Conservation (phyloP, 2,329 filamentous ascomycete species). For the Dendrostoma leiphaemia region DNA sequence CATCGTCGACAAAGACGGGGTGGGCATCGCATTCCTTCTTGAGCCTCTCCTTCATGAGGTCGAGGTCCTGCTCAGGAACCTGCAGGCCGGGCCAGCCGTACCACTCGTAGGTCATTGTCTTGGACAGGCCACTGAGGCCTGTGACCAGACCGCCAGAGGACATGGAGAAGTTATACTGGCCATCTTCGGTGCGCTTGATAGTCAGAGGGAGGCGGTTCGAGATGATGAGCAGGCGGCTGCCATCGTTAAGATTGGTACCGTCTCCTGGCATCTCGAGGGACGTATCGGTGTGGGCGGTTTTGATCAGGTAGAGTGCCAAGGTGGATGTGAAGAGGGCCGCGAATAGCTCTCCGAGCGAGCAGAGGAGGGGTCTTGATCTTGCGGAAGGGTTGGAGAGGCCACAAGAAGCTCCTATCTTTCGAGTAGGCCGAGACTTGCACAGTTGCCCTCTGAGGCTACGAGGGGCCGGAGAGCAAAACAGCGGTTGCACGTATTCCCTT, state of each 20-base stretch:
- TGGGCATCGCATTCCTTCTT: constrained; percentile 86
- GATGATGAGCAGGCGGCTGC: constrained; percentile 69
- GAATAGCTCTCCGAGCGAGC: too few relatives aligned
- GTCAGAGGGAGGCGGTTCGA: constrained; percentile 96
- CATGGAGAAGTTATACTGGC: constrained; percentile 91
- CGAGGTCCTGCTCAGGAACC: constrained; percentile 79
- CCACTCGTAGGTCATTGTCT: constrained; percentile 95
- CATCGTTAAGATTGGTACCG: constrained; percentile 4
- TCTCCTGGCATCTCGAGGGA: constrained; percentile 10
- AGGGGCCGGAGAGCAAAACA: too few relatives aligned
- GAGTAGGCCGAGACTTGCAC: too few relatives aligned
- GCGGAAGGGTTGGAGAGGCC: too few relatives aligned
- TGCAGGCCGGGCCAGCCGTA: constrained; percentile 97
- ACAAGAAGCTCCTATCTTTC: too few relatives aligned
- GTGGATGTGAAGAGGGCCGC: too few relatives aligned
- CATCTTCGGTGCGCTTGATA: constrained; percentile 90
- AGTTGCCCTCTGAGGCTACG: too few relatives aligned
- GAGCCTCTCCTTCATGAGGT: constrained; percentile 70
- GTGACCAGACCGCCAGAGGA: constrained; percentile 95
- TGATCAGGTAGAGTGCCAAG: too few relatives aligned
- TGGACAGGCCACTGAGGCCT: constrained; percentile 85
- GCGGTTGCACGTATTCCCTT: too few relatives aligned
- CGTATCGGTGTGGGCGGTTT: background rate
- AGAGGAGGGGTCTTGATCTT: too few relatives aligned
- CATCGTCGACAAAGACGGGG: constrained; percentile 90